A percentile compares a stretch with the other conserved stretches of the same genome.
Evolutionary conservation across 78 protist genomes (phyloP).

Genomic region (Dictyostelium firmibasis): DNA sequence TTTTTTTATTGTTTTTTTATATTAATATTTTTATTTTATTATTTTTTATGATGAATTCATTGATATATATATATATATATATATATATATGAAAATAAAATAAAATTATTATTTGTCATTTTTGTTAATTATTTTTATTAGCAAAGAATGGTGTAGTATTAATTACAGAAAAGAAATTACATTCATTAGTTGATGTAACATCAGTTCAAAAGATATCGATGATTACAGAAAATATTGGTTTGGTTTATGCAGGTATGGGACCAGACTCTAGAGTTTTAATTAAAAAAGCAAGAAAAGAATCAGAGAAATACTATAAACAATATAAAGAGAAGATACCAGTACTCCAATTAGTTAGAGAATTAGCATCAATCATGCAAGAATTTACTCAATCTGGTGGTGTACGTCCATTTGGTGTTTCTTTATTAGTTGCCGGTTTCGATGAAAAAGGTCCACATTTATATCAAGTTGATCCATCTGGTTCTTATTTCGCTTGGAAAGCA

Average conservation of each 20-base stretch:
- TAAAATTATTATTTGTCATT: too few relatives aligned
- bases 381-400: constrained; percentile 99
- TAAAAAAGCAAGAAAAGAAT: constrained; percentile 94
- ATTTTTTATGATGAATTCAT: too few relatives aligned
- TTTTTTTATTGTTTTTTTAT: too few relatives aligned
- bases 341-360: constrained; percentile 91
- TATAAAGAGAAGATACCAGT: constrained; percentile 95
- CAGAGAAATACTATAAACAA: constrained; percentile 89
- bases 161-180: constrained; percentile 98
- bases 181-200: constrained; percentile 93
- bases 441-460: constrained; percentile 95
- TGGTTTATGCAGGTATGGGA: constrained; percentile 98
- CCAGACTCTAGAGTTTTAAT: constrained; percentile 96
- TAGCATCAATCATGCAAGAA: constrained; percentile 99
- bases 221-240: constrained; percentile 90
- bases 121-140: too few relatives aligned
- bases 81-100: too few relatives aligned
- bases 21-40: too few relatives aligned
- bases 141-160: constrained; percentile 99
- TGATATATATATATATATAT: too few relatives aligned
- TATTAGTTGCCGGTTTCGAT: constrained; percentile 96
- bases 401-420: constrained; percentile 99
- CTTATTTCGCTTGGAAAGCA: constrained; percentile 99
- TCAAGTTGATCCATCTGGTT: constrained; percentile 97
- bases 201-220: constrained; percentile 88